Evolutionary conservation across 768 basidiomycete species (phyloP).

Genomic region (Boletus rubroflammeus): DNA sequence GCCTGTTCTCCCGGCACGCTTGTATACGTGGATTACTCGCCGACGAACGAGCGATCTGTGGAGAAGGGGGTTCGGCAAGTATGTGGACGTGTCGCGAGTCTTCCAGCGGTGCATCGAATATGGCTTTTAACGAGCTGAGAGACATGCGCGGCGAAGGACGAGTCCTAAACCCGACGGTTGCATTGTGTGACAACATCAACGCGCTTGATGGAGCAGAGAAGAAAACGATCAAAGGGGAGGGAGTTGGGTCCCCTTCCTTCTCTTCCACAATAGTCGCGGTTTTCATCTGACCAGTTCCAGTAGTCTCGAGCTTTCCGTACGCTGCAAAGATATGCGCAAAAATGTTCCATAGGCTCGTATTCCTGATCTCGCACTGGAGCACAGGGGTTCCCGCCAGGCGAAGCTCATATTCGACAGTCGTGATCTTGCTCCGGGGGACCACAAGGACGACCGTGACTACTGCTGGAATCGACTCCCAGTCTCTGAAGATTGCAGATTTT

Average conservation of each 20-base stretch:
- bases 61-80: slow-evolving; percentile 21
- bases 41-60: slow-evolving; percentile 1
- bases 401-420: slow-evolving; percentile 22
- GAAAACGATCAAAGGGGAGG: slow-evolving; percentile 24
- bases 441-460: slow-evolving; percentile 32
- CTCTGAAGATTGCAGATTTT: slow-evolving; percentile 25
- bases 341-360: slow-evolving; percentile 9
- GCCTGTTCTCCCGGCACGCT: slow-evolving; percentile 10
- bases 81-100: slow-evolving; percentile 22
- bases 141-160: slow-evolving; percentile 15
- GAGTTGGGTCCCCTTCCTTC: slow-evolving; percentile 10
- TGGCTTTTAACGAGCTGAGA: slow-evolving; percentile 3
- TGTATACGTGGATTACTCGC: not conserved
- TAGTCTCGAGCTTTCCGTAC: slow-evolving; percentile 19
- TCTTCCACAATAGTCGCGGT: slow-evolving; percentile 20
- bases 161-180: slow-evolving; percentile 17
- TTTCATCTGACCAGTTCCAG: slow-evolving; percentile 17
- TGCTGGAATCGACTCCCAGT: slow-evolving; percentile 29
- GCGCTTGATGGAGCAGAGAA: slow-evolving; percentile 19
- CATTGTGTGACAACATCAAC: slow-evolving; percentile 12
- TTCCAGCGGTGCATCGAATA: slow-evolving; percentile 21
- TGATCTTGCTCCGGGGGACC: slow-evolving; percentile 29
- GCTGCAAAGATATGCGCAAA: slow-evolving; percentile 20
- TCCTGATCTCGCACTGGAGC: slow-evolving; percentile 24
- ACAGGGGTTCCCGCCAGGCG: slow-evolving; percentile 21